These are phyloP conservation scores for Friedmanniomyces simplex DNA, from an alignment of 495 filamentous ascomycete genomes.

Conservation along the genomic window DNA sequence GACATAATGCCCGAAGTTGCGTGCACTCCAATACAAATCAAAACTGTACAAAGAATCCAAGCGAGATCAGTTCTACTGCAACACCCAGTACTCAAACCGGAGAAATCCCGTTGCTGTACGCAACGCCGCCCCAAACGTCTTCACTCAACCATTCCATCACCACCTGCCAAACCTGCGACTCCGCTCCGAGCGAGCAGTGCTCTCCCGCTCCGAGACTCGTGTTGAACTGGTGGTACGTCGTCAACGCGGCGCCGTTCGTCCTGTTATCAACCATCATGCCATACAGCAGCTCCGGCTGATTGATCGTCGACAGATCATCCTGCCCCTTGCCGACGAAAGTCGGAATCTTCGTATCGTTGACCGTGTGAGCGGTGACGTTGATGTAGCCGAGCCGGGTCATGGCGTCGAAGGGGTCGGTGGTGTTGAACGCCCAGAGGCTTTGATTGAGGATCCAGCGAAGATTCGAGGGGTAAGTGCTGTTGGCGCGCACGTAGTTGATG, in stretches of 20 bases:
- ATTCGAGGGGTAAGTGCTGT: neutral
- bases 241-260: neutral
- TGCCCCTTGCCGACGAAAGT: neutral
- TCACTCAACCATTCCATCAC: neutral
- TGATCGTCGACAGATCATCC: neutral
- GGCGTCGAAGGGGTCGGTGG: neutral
- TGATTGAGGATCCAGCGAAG: neutral
- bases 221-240: neutral
- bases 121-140: neutral
- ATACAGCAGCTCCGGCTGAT: neutral
- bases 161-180: neutral
- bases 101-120: neutral
- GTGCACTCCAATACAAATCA: no score
- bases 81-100: no score
- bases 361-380: neutral
- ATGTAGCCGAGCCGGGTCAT: neutral
- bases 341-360: neutral
- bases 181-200: slow-evolving; percentile 2
- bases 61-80: no score
- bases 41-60: no score
- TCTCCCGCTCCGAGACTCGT: slow-evolving; percentile 4
- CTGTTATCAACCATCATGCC: neutral
- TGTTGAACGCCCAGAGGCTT: neutral
- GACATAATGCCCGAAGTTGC: no score
- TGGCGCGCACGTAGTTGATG: neutral